phyloP scores from a whole-genome alignment of 129 eudicot species.

The Apium graveolens region DNA sequence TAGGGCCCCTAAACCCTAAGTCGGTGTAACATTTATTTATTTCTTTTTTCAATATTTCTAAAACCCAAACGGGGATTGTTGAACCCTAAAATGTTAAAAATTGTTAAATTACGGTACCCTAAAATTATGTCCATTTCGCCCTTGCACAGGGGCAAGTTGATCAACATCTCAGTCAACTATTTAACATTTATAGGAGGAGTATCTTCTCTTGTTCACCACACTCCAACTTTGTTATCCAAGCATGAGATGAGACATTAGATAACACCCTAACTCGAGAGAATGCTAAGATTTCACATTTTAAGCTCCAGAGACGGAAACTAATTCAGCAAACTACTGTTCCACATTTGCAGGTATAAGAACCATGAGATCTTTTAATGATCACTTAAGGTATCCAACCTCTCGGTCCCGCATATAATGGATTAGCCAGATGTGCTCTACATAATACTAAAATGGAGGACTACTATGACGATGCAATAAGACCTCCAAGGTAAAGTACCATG shows the following conservation, averaged over 20 bases:
- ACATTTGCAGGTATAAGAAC: not conserved
- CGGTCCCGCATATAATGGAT: not conserved
- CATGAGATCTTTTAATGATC: not conserved
- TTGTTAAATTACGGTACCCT: too few relatives aligned
- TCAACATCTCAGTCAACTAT: not conserved
- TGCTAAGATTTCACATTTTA: too few relatives aligned
- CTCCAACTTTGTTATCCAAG: not conserved
- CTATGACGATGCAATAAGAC: not conserved
- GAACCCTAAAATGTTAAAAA: too few relatives aligned
- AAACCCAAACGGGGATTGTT: too few relatives aligned
- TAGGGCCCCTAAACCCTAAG: too few relatives aligned
- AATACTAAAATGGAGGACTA: not conserved
- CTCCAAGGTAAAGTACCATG: not conserved
- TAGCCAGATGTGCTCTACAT: not conserved
- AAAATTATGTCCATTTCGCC: too few relatives aligned
- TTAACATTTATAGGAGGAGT: not conserved
- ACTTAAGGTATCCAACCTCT: not conserved
- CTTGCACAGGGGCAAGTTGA: not conserved
- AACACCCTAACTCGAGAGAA: not conserved
- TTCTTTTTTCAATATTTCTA: too few relatives aligned
- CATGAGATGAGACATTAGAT: not conserved
- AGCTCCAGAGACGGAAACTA: not conserved
- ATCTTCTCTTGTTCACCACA: not conserved
- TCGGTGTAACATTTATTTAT: too few relatives aligned
- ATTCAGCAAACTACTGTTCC: not conserved